These are phyloP conservation scores for Phylloporus sp. DNA, from an alignment of 768 basidiomycete genomes.

Conservation along the genomic window DNA sequence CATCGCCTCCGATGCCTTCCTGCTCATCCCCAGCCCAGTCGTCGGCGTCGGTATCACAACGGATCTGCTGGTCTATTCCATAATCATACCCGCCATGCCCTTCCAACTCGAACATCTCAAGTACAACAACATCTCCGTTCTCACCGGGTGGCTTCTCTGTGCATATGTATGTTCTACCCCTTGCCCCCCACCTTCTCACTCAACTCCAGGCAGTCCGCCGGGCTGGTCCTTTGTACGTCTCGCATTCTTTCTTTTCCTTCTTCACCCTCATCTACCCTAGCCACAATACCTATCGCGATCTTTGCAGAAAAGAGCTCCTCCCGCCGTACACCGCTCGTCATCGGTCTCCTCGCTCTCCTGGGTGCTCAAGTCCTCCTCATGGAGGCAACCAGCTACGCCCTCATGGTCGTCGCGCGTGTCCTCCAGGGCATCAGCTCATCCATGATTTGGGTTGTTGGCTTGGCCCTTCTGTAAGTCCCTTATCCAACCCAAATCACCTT, in stretches of 20 bases:
- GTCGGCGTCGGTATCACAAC: conserved; percentile 46
- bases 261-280: conserved; percentile 23
- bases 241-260: background rate
- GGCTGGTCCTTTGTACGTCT: conserved; percentile 47
- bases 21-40: conserved; percentile 26
- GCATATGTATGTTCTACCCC: conserved; percentile 42
- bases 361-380: conserved; percentile 57
- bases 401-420: conserved; percentile 56
- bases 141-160: conserved; percentile 57
- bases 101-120: conserved; percentile 52
- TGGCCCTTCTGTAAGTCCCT: conserved; percentile 48
- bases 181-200: conserved; percentile 1
- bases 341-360: conserved; percentile 46
- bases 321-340: conserved; percentile 44
- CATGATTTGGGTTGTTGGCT: conserved; percentile 57
- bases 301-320: conserved; percentile 47
- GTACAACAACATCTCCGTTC: conserved; percentile 42
- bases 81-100: conserved; percentile 59
- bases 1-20: background rate
- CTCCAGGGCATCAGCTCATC: conserved; percentile 58
- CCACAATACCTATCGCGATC: conserved; percentile 55
- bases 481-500: background rate
- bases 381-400: conserved; percentile 51
- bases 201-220: conserved; percentile 40
- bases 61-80: conserved; percentile 56